Base-by-base conservation (phyloP, 306 rosid genomes). In the Dryas alaskensis region DNA sequence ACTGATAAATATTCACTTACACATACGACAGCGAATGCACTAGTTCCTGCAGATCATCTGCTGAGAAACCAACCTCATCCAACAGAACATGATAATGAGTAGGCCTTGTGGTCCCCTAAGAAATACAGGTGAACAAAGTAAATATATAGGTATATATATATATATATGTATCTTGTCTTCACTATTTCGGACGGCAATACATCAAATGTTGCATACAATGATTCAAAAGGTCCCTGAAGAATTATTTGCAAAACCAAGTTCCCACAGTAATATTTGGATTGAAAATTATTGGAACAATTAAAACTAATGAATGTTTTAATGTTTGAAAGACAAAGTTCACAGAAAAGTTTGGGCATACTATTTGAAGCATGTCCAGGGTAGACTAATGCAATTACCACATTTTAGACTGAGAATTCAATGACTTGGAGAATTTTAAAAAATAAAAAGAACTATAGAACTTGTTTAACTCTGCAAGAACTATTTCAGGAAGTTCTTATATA, bases 11-110 rank as follows among this genome's bases (percentile, higher is more conserved):
- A 27, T 73, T 0, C 43, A 87, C 99, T 90, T 86, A 95, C 99
- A 95, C 99, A 61, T 95, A 95, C 1, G 99, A 95, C 0, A 95
- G 78, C 1, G 98, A 90, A 77, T 95, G 99, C 60, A 95, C 99
- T 22, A 95, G 93, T 31, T 89, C 96, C 65, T 95, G 97, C 0
- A 95, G 85, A 62, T 95, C 99, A 83, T 95, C 97, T 0, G 99
- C 73, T 0, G 99, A 88, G 72, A 95, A 88, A 2, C 96, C 96
- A 65, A 92, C 64, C 48, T 95, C 90, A 50, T 95, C 99, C 4
- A 83, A 75, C 68, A 95, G 87, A 59, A 92, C 89, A 67, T 95
- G 99, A 48, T 92, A 95, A 71, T 95, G 98, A 0, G 98, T 90
- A 0, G 99, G 99, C 82, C 98, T 88, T 4, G 87, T 90, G 0